These are phyloP conservation scores for Gynandropsis gynandra DNA, from an alignment of 345 rosid genomes.

Conservation along the genomic window DNA sequence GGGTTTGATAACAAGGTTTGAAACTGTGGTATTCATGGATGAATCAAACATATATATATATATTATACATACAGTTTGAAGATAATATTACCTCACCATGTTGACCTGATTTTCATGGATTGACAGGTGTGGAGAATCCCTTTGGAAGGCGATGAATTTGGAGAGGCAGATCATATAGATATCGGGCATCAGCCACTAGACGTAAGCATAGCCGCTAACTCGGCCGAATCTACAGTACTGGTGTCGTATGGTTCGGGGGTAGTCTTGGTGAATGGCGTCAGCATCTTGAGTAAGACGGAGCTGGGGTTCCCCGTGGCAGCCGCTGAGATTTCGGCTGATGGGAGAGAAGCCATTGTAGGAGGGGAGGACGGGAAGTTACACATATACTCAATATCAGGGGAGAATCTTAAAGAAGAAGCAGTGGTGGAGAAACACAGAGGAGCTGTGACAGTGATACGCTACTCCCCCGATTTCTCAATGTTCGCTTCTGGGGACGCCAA, in stretches of 20 bases:
- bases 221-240: conserved; percentile 35
- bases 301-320: conserved; percentile 56
- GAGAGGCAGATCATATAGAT: conserved; percentile 41
- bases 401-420: conserved; percentile 47
- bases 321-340: conserved; percentile 55
- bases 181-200: conserved; percentile 54
- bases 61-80: too few species aligned
- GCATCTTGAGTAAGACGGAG: conserved; percentile 37
- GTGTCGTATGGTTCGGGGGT: conserved; percentile 52
- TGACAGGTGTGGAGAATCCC: conserved; percentile 55
- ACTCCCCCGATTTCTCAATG: conserved; percentile 67
- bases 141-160: conserved; percentile 36
- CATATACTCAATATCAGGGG: conserved; percentile 47
- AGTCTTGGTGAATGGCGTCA: conserved; percentile 44
- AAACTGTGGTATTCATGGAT: neutral
- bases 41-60: too few species aligned
- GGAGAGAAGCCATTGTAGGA: conserved; percentile 62
- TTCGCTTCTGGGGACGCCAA: conserved; percentile 66
- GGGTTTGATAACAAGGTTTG: conserved; percentile 44
- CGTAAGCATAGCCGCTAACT: conserved; percentile 43
- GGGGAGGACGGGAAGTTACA: conserved; percentile 70
- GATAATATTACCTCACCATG: too few species aligned
- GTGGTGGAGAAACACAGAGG: conserved; percentile 68
- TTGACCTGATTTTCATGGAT: neutral
- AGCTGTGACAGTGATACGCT: conserved; percentile 50